Percentiles rank a stretch among this genome's conserved stretches.
Conservation (phyloP, 164 flowering plant genomes). For the Kingdonia uniflora region DNA sequence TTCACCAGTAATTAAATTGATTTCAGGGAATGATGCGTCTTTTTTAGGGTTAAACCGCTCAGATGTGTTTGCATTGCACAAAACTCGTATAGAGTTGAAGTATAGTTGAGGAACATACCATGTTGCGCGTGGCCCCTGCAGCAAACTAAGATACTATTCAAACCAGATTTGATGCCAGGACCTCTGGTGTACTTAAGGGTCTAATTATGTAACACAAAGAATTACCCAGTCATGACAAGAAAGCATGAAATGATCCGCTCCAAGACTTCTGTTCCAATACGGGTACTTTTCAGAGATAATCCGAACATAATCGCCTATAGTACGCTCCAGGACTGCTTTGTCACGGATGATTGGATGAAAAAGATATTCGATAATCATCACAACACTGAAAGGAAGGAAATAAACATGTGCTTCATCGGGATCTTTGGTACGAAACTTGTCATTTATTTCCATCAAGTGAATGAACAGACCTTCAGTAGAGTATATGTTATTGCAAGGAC, state of each 20-base stretch:
- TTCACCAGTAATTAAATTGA: constrained; percentile 32
- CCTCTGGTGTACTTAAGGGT: neutral
- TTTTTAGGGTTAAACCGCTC: constrained; percentile 52
- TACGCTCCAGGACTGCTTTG: constrained; percentile 17
- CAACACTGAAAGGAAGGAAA: constrained; percentile 48
- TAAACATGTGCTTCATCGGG: constrained; percentile 35
- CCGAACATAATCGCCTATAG: constrained; percentile 21
- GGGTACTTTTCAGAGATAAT: constrained; percentile 24
- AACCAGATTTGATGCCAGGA: neutral
- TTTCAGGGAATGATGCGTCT: constrained; percentile 52
- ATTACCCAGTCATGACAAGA: constrained; percentile 58
- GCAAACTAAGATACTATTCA: neutral
- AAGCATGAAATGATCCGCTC: constrained; percentile 51
- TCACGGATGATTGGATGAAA: constrained; percentile 16
- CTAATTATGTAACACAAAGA: neutral
- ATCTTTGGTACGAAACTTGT: constrained; percentile 17
- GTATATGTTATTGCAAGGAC: constrained; percentile 57
- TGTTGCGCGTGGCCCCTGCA: constrained; percentile 36
- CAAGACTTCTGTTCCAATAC: constrained; percentile 39
- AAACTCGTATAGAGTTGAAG: constrained; percentile 39
- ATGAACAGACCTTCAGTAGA: constrained; percentile 59
- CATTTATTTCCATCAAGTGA: constrained; percentile 37
- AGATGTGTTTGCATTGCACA: constrained; percentile 57
- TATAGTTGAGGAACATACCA: constrained; percentile 26
- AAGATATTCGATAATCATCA: constrained; percentile 22